Evolutionary conservation across 768 basidiomycete species (phyloP).

Genomic region (Leccinum subtestaceum): DNA sequence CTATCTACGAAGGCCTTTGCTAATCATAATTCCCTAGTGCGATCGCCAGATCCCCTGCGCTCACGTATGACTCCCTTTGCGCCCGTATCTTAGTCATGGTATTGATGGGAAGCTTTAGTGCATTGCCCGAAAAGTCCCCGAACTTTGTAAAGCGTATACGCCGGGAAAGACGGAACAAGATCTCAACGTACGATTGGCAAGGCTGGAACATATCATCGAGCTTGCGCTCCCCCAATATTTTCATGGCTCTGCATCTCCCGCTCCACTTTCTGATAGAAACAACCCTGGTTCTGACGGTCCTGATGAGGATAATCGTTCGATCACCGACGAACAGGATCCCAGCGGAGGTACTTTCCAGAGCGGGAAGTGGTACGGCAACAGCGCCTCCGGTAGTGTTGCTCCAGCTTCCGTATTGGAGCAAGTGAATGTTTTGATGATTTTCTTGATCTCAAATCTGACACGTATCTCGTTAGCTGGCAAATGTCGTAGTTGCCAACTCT

Average conservation of each 20-base stretch:
- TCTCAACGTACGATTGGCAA: slow-evolving; percentile 65
- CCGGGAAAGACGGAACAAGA: slow-evolving; percentile 87
- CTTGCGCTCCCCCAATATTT: slow-evolving; percentile 75
- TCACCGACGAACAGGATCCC: slow-evolving; percentile 74
- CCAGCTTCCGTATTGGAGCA: slow-evolving; percentile 78
- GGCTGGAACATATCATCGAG: slow-evolving; percentile 81
- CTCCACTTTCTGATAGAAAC: slow-evolving; percentile 34
- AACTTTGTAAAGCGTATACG: slow-evolving; percentile 84
- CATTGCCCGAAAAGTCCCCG: slow-evolving; percentile 81
- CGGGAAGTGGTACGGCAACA: slow-evolving; percentile 83
- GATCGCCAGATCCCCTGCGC: slow-evolving; percentile 84
- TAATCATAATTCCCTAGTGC: slow-evolving; percentile 49
- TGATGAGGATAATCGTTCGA: slow-evolving; percentile 71
- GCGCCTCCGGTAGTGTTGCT: slow-evolving; percentile 80
- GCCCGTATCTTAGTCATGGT: slow-evolving; percentile 3
- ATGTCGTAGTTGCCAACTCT: slow-evolving; percentile 46
- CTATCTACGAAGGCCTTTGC: slow-evolving; percentile 15
- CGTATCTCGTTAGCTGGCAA: slow-evolving; percentile 43
- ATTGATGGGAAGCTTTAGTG: slow-evolving; percentile 47
- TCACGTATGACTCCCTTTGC: slow-evolving; percentile 51
- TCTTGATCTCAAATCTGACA: slow-evolving; percentile 21
- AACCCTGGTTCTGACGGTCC: slow-evolving; percentile 46
- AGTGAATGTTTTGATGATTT: slow-evolving; percentile 41
- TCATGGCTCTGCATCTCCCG: slow-evolving; percentile 37
- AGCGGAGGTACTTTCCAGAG: slow-evolving; percentile 76